These are phyloP conservation scores for Moesziomyces sp. DNA, from an alignment of 1,284 basidiomycete genomes.

Conservation along the genomic window DNA sequence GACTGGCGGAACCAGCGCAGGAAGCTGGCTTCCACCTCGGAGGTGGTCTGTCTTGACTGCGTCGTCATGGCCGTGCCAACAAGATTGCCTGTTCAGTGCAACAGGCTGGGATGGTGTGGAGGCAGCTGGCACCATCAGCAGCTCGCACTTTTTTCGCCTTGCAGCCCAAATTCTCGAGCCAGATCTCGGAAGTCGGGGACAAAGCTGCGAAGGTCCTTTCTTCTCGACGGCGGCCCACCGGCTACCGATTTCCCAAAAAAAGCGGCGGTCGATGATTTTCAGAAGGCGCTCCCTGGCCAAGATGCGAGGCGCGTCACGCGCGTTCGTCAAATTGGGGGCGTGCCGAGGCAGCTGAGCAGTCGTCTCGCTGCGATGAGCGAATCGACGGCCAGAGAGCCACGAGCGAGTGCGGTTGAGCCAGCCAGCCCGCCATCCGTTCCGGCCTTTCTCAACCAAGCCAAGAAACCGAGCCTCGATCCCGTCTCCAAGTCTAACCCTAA, in stretches of 20 bases:
- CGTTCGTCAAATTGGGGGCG: background rate
- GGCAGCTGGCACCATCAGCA: conserved; percentile 1
- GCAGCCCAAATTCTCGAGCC: conserved; percentile 1
- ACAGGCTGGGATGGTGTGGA: background rate
- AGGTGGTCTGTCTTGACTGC: conserved; percentile 30
- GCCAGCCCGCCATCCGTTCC: background rate
- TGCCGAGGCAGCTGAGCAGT: background rate
- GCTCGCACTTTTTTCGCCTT: conserved; percentile 25
- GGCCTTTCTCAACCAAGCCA: background rate
- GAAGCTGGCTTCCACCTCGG: conserved; percentile 55
- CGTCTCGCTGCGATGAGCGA: background rate
- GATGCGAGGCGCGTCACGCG: conserved; percentile 8
- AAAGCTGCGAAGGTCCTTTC: background rate
- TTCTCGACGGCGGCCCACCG: background rate
- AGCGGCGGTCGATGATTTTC: background rate
- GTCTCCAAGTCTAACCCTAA: background rate
- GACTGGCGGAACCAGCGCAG: conserved; percentile 68
- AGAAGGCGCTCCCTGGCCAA: background rate
- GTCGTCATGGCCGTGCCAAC: conserved; percentile 3
- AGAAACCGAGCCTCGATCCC: conserved; percentile 2
- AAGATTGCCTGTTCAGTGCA: no score
- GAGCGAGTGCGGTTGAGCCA: conserved; percentile 1
- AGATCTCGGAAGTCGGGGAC: conserved; percentile 17
- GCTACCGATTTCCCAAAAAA: conserved; percentile 2
- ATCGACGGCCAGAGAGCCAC: no score